Evolutionary conservation across 352 stramenopile genomes (phyloP), one percentile per base, ranked within the genome.

Genomic region (Phytophthora citricola): DNA sequence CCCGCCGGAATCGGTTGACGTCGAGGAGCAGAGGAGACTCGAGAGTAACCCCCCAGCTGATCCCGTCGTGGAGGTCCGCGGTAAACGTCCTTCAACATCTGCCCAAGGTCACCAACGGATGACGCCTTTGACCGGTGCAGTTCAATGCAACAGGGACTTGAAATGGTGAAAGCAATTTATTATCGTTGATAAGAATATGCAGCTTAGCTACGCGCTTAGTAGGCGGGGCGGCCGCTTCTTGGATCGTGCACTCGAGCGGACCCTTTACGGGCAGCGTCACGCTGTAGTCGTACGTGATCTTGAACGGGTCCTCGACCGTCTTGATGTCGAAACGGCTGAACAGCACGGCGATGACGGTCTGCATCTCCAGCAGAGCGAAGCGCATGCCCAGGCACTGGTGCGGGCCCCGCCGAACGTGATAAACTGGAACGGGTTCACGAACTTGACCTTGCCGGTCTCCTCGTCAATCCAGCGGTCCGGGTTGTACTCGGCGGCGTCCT

Each of bases 381-480:
- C 71, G 57, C 59, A 73, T 73, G 41, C 80, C 84, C 10, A 91
- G 27, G 47, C 82, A 93, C 49, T 76, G 69, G 45, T 85, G 80
- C 8, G 73, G 77, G 4, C 85, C 85, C 70, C 78, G 26, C 76
- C 59, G 62, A 93, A 93, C 31, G 68, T 73, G 14, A 83, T 73
- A 49, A 90, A 90, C 66, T 86, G 70, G 70, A 78, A 88, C 2
- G 76, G 67, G 32, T 79, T 85, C 7, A 88, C 39, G 22, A 40
- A 55, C 38, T 74, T 74, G n/a, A 78, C 58, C 61, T 76, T 77
- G 34, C 67, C 64, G 0, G 63, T 83, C 7, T 56, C 48, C 36
- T 58, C 26, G 38, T 87, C 80, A 17, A 91, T 68, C 72, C 76
- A 91, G 8, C 85, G 79, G 45, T 92, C 80, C 12, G 65, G 65